Evolutionary conservation across 2,329 filamentous ascomycete species (phyloP).

Genomic region (Chrysoporthe puriensis): DNA sequence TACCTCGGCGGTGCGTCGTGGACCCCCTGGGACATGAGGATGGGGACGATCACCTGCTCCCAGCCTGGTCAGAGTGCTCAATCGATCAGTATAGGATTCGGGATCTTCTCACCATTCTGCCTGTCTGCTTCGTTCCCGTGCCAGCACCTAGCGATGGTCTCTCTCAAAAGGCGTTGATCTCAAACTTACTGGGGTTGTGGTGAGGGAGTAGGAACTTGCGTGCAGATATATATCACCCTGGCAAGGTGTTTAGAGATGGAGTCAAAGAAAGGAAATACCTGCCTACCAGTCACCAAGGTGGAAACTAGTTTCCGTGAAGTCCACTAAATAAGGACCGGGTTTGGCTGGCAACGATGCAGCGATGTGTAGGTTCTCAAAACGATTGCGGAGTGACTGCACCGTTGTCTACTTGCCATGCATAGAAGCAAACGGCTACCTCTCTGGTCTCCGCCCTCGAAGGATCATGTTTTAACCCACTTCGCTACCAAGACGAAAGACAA

Average conservation of each 20-base stretch:
- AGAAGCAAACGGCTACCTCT: background rate
- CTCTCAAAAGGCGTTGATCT: background rate
- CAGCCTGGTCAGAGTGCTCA: background rate
- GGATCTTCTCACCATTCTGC: background rate
- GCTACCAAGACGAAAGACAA: background rate
- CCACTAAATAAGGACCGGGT: background rate
- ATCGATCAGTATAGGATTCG: background rate
- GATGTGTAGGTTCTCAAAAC: background rate
- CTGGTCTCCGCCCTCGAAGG: background rate
- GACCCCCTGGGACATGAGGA: background rate
- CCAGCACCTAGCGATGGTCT: background rate
- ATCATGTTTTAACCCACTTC: background rate
- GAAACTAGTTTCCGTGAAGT: too few relatives aligned
- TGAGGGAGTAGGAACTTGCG: background rate
- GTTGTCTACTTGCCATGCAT: background rate
- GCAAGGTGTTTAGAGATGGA: background rate
- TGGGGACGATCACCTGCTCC: background rate
- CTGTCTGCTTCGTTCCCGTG: background rate
- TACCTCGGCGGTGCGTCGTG: slow-evolving; percentile 3
- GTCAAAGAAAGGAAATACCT: background rate
- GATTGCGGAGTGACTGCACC: background rate
- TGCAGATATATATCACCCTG: background rate
- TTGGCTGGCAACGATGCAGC: background rate
- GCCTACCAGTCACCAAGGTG: background rate
- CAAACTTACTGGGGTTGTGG: background rate